A percentile compares a stretch with the other conserved stretches of the same genome.
Conservation (phyloP, 257 asterid species). For the Solanum chiquidenum region DNA sequence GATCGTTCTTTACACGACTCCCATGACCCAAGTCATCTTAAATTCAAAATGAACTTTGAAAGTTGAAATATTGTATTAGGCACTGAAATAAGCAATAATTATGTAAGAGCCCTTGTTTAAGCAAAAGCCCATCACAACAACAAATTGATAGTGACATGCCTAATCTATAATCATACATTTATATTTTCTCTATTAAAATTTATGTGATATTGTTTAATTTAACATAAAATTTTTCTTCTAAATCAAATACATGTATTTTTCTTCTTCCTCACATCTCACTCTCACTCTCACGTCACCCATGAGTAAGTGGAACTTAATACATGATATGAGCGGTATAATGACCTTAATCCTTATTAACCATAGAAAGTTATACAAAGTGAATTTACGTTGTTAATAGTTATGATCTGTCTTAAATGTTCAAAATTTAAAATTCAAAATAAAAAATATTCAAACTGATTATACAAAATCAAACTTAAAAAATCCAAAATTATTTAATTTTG, state of each 20-base stretch:
- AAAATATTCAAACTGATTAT: too few relatives aligned
- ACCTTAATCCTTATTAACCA: background rate
- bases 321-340: background rate
- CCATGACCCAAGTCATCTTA: background rate
- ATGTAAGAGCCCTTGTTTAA: constrained; percentile 38
- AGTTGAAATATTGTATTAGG: background rate
- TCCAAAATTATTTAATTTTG: too few relatives aligned
- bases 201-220: background rate
- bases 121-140: constrained; percentile 25
- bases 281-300: background rate
- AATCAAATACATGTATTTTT: background rate
- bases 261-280: background rate
- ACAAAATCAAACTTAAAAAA: too few relatives aligned
- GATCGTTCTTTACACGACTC: background rate
- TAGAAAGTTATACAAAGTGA: background rate
- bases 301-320: background rate
- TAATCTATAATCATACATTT: background rate
- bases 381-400: background rate
- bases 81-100: constrained; percentile 13
- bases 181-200: background rate
- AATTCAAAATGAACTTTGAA: background rate
- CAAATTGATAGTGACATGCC: background rate
- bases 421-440: too few relatives aligned
- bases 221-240: background rate
- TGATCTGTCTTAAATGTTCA: too few relatives aligned